Evolutionary conservation across 2,329 filamentous ascomycete species (phyloP).

Genomic region (Fusarium domesticum): DNA sequence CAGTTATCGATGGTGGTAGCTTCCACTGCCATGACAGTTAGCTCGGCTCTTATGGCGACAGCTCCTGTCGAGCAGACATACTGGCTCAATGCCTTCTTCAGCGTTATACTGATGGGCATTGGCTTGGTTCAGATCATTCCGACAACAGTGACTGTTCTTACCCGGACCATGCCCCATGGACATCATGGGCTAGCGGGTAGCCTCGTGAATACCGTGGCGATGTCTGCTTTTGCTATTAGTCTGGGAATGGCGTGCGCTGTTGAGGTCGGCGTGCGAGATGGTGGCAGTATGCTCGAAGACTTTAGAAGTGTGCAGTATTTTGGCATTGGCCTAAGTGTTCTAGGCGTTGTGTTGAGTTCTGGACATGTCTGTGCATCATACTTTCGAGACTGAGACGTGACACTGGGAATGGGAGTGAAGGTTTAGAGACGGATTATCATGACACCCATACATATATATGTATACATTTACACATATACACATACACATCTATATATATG

Average conservation of each 20-base stretch:
- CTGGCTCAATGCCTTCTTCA: conserved; percentile 27
- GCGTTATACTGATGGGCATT: conserved; percentile 25
- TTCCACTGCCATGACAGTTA: conserved; percentile 17
- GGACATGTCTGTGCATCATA: conserved; percentile 16
- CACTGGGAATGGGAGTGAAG: neutral
- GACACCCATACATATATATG: neutral
- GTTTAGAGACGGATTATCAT: no score
- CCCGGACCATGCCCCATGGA: conserved; percentile 21
- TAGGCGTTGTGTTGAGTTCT: conserved; percentile 22
- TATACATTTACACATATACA: neutral
- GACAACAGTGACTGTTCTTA: conserved; percentile 18
- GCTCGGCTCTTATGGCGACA: conserved; percentile 25
- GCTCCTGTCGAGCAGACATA: conserved; percentile 23
- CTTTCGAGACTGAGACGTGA: conserved; percentile 18
- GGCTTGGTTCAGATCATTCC: conserved; percentile 25
- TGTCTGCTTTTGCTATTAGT: conserved; percentile 23
- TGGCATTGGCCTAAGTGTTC: conserved; percentile 20
- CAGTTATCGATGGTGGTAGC: conserved; percentile 18
- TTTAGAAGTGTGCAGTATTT: conserved; percentile 27
- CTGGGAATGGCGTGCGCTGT: conserved; percentile 27
- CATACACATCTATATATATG: neutral
- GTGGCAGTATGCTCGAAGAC: conserved; percentile 11
- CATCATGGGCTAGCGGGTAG: conserved; percentile 22
- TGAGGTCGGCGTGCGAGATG: conserved; percentile 14
- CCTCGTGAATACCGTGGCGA: conserved; percentile 18